Percentiles rank a stretch among this genome's conserved stretches.
phyloP scores from a whole-genome alignment of 305 asterid genomes.

The Plantago rigida region DNA sequence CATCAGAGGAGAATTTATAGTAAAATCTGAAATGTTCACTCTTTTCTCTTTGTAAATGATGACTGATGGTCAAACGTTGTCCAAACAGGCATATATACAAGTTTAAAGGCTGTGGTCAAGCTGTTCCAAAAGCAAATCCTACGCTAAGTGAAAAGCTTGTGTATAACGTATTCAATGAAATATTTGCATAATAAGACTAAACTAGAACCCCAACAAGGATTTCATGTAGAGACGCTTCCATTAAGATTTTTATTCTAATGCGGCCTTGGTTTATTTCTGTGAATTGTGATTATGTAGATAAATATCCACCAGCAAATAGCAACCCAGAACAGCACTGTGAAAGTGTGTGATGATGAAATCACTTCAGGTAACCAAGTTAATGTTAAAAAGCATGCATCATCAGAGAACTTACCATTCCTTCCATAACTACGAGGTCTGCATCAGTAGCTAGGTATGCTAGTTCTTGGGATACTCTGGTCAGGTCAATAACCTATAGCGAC shows the following conservation, averaged over 20 bases:
- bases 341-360: not conserved
- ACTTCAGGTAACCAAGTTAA: not conserved
- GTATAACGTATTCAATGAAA: no score
- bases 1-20: no score
- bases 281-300: conserved; percentile 6
- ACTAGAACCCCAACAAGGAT: not conserved
- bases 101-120: no score
- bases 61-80: no score
- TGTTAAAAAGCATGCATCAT: conserved; percentile 10
- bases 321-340: not conserved
- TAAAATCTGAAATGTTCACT: no score
- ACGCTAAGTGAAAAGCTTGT: no score
- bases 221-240: not conserved
- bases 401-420: conserved; percentile 73
- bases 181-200: not conserved
- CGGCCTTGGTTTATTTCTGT: not conserved
- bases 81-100: no score
- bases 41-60: no score
- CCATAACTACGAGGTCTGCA: conserved; percentile 83
- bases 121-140: no score
- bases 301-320: not conserved
- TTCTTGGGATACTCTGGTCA: conserved; percentile 78
- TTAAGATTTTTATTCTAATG: not conserved
- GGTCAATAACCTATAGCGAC: conserved; percentile 68
- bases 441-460: conserved; percentile 78